Conservation (phyloP, 805 yeast genomes). For the Wickerhamomyces kurtzmanii region DNA sequence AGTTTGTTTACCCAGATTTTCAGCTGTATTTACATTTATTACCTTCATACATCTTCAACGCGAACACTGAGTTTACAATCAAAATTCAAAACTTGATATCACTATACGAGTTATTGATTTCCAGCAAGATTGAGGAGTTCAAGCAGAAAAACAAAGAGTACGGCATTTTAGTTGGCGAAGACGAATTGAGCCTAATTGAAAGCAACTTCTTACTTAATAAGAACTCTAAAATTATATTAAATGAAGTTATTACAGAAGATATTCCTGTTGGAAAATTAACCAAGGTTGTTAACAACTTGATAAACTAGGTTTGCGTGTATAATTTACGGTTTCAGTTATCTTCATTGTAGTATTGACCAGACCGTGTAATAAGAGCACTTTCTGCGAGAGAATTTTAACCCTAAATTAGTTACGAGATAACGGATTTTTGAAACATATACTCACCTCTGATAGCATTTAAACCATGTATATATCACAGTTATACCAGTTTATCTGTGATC, state of each 20-base stretch:
- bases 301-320: too few species aligned
- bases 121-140: conserved; percentile 12
- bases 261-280: conserved; percentile 13
- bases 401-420: too few species aligned
- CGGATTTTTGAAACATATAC: too few species aligned
- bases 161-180: conserved; percentile 8
- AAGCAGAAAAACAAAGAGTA: conserved; percentile 12
- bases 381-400: too few species aligned
- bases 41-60: conserved; percentile 25
- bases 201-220: conserved; percentile 11
- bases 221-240: conserved; percentile 10
- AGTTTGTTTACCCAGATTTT: conserved; percentile 32
- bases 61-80: conserved; percentile 13
- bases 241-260: conserved; percentile 12
- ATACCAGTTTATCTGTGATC: too few species aligned
- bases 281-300: conserved; percentile 15
- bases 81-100: conserved; percentile 15
- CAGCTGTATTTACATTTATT: conserved; percentile 31
- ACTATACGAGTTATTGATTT: conserved; percentile 13
- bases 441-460: too few species aligned
- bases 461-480: too few species aligned
- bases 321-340: too few species aligned
- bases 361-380: too few species aligned
- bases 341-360: too few species aligned
- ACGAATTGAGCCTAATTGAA: conserved; percentile 8